Percentiles rank a stretch among this genome's conserved stretches.
Evolutionary conservation across 345 rosid genomes (phyloP).

Genomic region (Gossypium bickii): DNA sequence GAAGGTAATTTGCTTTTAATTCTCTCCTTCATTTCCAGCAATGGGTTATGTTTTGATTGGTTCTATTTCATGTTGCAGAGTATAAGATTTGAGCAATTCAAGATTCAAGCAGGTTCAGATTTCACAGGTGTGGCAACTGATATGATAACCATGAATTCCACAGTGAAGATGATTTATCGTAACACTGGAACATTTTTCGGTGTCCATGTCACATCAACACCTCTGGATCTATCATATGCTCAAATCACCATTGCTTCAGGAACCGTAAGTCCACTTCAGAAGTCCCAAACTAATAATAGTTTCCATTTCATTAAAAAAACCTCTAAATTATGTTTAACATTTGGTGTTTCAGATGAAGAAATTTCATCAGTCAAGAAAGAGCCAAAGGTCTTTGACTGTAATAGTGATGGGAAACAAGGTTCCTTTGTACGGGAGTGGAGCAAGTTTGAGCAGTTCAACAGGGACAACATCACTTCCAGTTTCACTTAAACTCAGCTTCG

Average conservation of each 20-base stretch:
- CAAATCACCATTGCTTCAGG: constrained; percentile 73
- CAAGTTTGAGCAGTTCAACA: constrained; percentile 55
- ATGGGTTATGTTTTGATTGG: neutral
- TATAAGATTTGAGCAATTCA: constrained; percentile 55
- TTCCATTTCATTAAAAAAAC: neutral
- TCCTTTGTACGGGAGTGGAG: constrained; percentile 86
- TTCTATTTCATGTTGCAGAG: constrained; percentile 39
- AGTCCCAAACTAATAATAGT: no score
- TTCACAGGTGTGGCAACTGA: constrained; percentile 84
- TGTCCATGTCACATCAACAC: constrained; percentile 76
- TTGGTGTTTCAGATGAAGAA: constrained; percentile 54
- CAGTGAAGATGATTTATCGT: constrained; percentile 61
- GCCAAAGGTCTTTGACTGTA: constrained; percentile 54
- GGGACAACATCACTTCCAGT: constrained; percentile 52
- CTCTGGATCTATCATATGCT: constrained; percentile 66
- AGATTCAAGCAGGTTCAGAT: constrained; percentile 95
- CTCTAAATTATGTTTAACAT: neutral
- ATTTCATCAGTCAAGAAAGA: constrained; percentile 79
- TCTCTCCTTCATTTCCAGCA: no score
- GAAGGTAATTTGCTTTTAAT: constrained; percentile 39
- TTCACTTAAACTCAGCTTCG: constrained; percentile 51
- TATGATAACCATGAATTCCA: constrained; percentile 81
- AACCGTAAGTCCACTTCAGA: constrained; percentile 40
- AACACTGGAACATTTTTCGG: constrained; percentile 96
- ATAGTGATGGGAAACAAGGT: constrained; percentile 59